Percentiles rank a stretch among this genome's conserved stretches.
Conservation (phyloP, 2,329 filamentous ascomycete species). For the Cladosporium velox region DNA sequence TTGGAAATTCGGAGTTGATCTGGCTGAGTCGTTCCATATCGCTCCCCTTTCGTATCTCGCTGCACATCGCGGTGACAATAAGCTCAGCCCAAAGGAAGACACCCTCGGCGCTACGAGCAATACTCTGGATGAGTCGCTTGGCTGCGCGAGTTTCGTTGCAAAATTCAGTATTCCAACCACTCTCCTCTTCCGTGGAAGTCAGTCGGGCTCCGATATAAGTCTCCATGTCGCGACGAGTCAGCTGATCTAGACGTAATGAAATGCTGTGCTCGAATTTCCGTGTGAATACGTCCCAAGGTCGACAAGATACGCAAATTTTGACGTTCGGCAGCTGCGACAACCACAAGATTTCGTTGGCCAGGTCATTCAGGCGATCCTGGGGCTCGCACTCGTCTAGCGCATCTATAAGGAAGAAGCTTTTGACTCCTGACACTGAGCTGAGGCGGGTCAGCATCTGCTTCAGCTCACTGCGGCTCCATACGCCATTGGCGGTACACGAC, state of each 20-base stretch:
- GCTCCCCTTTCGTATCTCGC: background rate
- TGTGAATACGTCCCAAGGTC: background rate
- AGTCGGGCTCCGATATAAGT: background rate
- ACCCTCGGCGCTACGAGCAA: background rate
- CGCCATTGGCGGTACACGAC: background rate
- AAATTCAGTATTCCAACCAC: background rate
- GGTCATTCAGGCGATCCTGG: background rate
- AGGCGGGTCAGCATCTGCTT: background rate
- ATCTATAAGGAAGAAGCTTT: background rate
- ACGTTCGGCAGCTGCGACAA: background rate
- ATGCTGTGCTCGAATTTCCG: background rate
- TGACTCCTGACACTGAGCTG: background rate
- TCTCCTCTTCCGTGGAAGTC: background rate
- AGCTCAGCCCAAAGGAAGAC: slow-evolving; percentile 10
- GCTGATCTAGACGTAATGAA: background rate
- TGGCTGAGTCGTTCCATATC: background rate
- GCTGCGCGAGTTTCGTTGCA: background rate
- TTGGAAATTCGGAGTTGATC: background rate
- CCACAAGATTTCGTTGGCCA: background rate
- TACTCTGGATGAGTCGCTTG: background rate
- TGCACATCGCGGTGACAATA: background rate
- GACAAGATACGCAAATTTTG: slow-evolving; percentile 8
- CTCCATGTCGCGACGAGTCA: slow-evolving; percentile 9
- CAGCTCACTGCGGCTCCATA: background rate
- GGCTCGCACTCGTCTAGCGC: slow-evolving; percentile 10